Base-by-base conservation (phyloP, 306 rosid genomes). In the Clitoria ternatea region DNA sequence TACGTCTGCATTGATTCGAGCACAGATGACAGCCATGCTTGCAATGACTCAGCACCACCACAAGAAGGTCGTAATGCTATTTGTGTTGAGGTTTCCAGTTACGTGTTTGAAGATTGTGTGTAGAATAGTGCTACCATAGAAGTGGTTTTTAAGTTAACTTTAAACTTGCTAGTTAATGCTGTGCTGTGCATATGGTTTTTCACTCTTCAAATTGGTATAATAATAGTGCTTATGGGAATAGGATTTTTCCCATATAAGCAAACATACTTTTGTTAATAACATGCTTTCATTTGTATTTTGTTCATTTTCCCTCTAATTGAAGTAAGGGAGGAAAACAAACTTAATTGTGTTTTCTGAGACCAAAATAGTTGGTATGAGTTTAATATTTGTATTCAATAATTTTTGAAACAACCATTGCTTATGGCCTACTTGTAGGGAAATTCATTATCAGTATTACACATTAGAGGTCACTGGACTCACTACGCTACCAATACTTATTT, bases 11-110 rank as follows among this genome's bases (percentile, higher is more conserved):
- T 84, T 94, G 53, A 89, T 90, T 70, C 92, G 98, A 24, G 97
- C 98, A 1, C 90, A 90, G 80, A 89, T 94, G 98, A 94, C 98
- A 26, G 97, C 98, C 45, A 94, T 93, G 98, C 98, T 90, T 73
- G 96, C 96, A 18, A 85, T 94, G 98, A 87, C 97, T 27, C 97
- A 90, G 72, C 97, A 90, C 50, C 88, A 66, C 37, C 89, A 84
- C 27, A 87, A 70, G 79, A 94, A 94, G 97, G 98, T 90, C 73
- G 24, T 17, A 1, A 6, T n/a, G 23, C 53, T 30, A 23, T 67
- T 30, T 22, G 11, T 55, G 2, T 4, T 13, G 49, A 45, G 37
- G 43, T 61, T 74, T 6, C 13, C 30, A 29, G 12, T 33, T 32
- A 22, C 37, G 22, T 35, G 32, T 20, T 50, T 20, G 11, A 12